A percentile compares a stretch with the other conserved stretches of the same genome.
Conservation (phyloP, 75 land plant genomes). For the Cryptomeria japonica region DNA sequence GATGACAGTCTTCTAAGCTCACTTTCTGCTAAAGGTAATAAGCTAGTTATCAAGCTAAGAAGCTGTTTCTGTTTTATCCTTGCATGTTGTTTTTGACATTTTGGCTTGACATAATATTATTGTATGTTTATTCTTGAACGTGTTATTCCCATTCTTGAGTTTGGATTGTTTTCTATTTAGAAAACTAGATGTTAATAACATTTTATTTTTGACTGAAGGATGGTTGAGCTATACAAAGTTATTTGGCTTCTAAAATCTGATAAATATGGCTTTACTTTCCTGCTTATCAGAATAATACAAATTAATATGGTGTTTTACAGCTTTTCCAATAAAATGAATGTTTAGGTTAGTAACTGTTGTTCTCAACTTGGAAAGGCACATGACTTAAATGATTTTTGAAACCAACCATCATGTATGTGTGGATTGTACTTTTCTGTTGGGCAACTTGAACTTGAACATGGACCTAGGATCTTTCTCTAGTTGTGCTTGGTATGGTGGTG, state of each 20-base stretch:
- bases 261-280: neutral
- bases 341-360: neutral
- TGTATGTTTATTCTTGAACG: neutral
- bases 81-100: neutral
- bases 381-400: neutral
- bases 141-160: neutral
- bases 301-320: neutral
- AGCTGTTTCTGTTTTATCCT: neutral
- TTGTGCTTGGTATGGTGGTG: neutral
- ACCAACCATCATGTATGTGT: neutral
- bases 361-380: neutral
- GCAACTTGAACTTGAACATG: neutral
- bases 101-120: neutral
- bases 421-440: neutral
- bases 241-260: neutral
- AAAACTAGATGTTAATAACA: neutral
- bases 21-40: conserved; percentile 52
- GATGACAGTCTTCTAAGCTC: conserved; percentile 42
- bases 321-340: neutral
- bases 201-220: neutral
- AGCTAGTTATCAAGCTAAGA: neutral
- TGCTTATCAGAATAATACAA: neutral
- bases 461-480: neutral
- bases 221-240: neutral
- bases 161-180: neutral